phyloP scores from a whole-genome alignment of 257 asterid genomes.

The Scutellaria minor region DNA sequence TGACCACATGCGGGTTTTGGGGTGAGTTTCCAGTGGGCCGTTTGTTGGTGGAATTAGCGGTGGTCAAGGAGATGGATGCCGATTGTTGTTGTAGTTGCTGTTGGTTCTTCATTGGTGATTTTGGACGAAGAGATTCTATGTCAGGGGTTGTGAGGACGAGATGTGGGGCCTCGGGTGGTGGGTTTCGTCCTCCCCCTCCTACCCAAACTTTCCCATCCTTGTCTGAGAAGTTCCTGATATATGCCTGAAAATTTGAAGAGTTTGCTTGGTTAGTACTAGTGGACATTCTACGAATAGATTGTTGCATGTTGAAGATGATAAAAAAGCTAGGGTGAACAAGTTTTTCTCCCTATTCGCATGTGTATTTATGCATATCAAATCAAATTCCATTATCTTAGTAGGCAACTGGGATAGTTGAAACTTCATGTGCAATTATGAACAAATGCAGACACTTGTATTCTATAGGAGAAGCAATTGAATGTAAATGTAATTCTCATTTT shows the following conservation, averaged over 20 bases:
- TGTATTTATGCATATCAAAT: background rate
- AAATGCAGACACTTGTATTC: background rate
- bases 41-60: slow-evolving; percentile 64
- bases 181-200: slow-evolving; percentile 97
- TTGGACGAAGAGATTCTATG: slow-evolving; percentile 90
- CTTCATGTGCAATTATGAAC: no score
- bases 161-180: slow-evolving; percentile 97
- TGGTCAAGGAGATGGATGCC: slow-evolving; percentile 66
- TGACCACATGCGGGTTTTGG: slow-evolving; percentile 50
- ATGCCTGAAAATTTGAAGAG: slow-evolving; percentile 57
- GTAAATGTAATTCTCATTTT: background rate
- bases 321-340: background rate
- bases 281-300: no score
- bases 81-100: slow-evolving; percentile 71
- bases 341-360: background rate
- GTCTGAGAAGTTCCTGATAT: slow-evolving; percentile 63
- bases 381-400: background rate
- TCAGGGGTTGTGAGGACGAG: slow-evolving; percentile 93
- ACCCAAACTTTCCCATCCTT: slow-evolving; percentile 95
- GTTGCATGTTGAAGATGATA: background rate
- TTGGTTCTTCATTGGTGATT: slow-evolving; percentile 98
- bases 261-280: slow-evolving; percentile 26
- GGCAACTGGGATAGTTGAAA: background rate
- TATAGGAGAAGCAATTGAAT: background rate
- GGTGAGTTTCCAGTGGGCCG: slow-evolving; percentile 75